Conservation (phyloP, 306 rosid genomes). For the Chamaecrista fasciculata region DNA sequence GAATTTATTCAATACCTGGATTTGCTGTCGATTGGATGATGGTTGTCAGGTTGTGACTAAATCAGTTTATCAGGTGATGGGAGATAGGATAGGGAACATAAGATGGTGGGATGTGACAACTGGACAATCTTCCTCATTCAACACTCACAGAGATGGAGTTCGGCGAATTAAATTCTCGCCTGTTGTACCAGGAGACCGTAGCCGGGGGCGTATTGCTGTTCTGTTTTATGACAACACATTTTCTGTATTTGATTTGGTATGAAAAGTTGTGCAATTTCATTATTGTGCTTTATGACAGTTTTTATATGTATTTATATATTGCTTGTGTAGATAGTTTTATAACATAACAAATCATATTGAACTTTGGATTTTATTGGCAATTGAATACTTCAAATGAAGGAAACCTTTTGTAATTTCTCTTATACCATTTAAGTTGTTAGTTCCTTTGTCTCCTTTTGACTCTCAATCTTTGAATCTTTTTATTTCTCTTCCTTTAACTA, state of each 20-base stretch:
- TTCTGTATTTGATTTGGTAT: slow-evolving; percentile 91
- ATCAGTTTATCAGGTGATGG: slow-evolving; percentile 81
- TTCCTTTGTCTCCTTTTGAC: not conserved
- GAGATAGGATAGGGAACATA: slow-evolving; percentile 88
- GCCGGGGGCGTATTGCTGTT: slow-evolving; percentile 93
- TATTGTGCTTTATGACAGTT: slow-evolving; percentile 18
- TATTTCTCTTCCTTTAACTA: not conserved
- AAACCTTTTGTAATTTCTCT: not conserved
- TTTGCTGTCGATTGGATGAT: slow-evolving; percentile 31
- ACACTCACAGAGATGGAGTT: slow-evolving; percentile 94
- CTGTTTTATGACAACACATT: slow-evolving; percentile 94
- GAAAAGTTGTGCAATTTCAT: slow-evolving; percentile 23
- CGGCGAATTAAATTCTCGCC: slow-evolving; percentile 94
- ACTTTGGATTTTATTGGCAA: slow-evolving; percentile 4
- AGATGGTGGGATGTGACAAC: slow-evolving; percentile 99
- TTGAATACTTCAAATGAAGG: not conserved
- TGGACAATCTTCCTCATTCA: slow-evolving; percentile 93
- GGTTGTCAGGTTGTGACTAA: slow-evolving; percentile 38
- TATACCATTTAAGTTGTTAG: not conserved
- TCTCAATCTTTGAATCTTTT: not conserved
- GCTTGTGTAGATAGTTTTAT: slow-evolving; percentile 20
- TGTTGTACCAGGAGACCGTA: slow-evolving; percentile 79
- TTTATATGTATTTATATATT: not conserved
- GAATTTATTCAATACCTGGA: slow-evolving; percentile 23
- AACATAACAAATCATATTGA: not conserved